Evolutionary conservation across 2,329 filamentous ascomycete genomes (phyloP).

Genomic region (Whalleya microplaca): DNA sequence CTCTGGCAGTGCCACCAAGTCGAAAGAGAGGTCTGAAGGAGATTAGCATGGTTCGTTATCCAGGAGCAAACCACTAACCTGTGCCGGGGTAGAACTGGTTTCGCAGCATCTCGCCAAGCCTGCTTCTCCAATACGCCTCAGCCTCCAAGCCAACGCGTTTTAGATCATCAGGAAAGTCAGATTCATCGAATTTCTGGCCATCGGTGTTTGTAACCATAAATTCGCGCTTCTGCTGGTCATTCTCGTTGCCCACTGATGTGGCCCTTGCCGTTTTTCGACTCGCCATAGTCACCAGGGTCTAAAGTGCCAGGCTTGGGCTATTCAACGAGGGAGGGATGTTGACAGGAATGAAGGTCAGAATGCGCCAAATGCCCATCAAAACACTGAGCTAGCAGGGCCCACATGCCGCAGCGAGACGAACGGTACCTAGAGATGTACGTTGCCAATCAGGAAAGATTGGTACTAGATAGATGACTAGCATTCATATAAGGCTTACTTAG

Average conservation of each 20-base stretch:
- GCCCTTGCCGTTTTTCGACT: neutral
- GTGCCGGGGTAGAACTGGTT: slow-evolving; percentile 15
- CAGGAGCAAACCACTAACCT: slow-evolving; percentile 9
- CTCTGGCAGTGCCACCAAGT: slow-evolving; percentile 5
- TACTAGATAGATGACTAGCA: too few relatives aligned
- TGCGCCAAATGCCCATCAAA: too few relatives aligned
- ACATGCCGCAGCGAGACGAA: too few relatives aligned
- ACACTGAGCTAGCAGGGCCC: too few relatives aligned
- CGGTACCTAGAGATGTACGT: too few relatives aligned
- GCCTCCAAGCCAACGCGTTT: neutral
- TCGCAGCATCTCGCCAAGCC: slow-evolving; percentile 12
- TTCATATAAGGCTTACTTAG: too few relatives aligned
- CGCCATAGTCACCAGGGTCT: neutral
- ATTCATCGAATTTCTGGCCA: slow-evolving; percentile 5
- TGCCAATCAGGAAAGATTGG: too few relatives aligned
- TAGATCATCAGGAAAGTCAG: neutral
- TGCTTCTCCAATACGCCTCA: slow-evolving; percentile 5
- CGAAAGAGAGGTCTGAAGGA: slow-evolving; percentile 1
- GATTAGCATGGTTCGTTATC: slow-evolving; percentile 8
- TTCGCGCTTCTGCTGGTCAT: neutral
- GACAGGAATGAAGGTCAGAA: neutral
- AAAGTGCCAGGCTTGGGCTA: slow-evolving; percentile 13
- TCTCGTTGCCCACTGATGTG: neutral
- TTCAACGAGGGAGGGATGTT: slow-evolving; percentile 15
- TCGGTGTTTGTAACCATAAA: slow-evolving; percentile 8